Conservation (phyloP, 2,329 filamentous ascomycete genomes). For the Ophiostoma australiae region DNA sequence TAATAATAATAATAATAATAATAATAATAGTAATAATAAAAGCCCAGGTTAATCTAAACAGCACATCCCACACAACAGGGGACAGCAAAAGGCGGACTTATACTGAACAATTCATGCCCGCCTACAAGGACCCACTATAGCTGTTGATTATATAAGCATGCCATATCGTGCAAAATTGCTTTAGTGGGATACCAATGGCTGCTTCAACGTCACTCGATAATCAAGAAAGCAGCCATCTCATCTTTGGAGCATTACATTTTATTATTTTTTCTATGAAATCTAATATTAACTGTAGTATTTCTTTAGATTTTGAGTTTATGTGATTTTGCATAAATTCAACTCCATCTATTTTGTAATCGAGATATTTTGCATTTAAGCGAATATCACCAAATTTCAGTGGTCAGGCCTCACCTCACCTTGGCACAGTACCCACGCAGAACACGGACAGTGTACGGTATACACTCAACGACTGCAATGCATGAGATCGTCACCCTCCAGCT, state of each 20-base stretch:
- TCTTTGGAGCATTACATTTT: neutral
- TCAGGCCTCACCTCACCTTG: neutral
- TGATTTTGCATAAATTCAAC: neutral
- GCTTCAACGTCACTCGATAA: neutral
- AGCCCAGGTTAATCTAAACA: too few relatives aligned
- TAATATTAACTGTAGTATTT: neutral
- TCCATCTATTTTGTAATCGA: neutral
- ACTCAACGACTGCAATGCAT: constrained; percentile 57
- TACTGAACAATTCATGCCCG: too few relatives aligned
- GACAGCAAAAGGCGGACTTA: too few relatives aligned
- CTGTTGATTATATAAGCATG: too few relatives aligned
- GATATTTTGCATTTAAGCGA: neutral
- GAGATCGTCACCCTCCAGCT: constrained; percentile 94
- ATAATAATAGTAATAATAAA: too few relatives aligned
- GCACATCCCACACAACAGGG: too few relatives aligned
- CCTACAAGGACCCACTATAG: too few relatives aligned
- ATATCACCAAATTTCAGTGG: constrained; percentile 4
- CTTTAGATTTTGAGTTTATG: neutral
- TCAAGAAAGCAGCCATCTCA: neutral
- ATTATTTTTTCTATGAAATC: neutral
- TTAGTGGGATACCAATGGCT: constrained; percentile 8
- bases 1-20: too few relatives aligned
- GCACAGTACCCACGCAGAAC: neutral
- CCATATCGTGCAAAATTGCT: neutral
- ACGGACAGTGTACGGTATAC: neutral